Base-by-base conservation (phyloP, 2,329 filamentous ascomycete genomes). In the Penicillium sp. region DNA sequence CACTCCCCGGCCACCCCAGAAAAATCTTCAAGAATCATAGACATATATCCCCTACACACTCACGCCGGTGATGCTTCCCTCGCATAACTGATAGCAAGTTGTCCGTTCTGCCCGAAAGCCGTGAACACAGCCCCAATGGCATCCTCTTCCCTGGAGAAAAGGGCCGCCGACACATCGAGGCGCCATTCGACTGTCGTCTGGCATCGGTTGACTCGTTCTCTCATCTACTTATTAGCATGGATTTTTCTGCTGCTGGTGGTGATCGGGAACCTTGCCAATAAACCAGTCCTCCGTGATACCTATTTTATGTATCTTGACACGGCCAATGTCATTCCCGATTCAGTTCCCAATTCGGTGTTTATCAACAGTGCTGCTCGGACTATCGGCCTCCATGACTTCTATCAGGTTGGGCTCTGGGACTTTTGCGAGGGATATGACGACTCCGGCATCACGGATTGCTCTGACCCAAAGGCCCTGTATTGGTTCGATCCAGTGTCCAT, bases 401-500 rank as follows among this genome's bases (percentile, higher is more conserved):
- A 97, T 73, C 89, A 91, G 66, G 89, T 96, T 26, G 92, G 92
- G 5, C 76, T 97, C 42, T 97, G 93, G 93, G 88, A 86, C 59
- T 96, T 88, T 71, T 97, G 93, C 73, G 90, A 96, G 71, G 92
- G 92, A 20, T 95, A 92, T 72, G 78, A 83, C 56, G 80, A 83
- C 64, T 79, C 87, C 73, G 73, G 73, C 9, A 85, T 94, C 60
- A 93, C 90, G 0, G 75, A 77, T 61, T 97, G 93, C 74, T 91
- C 88, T 7, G 74, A 75, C 5, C 88, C 91, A 0, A 66, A 83
- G 65, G 78, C 79, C 7, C 78, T 92, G 56, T 97, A 90, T 76
- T 96, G 90, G 87, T 97, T 97, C 77, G 91, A 97, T 70, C 92
- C 92, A 0, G 87, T 96, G 43, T 78, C 87, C 57, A 90, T 97